phyloP scores from a whole-genome alignment of 2,329 filamentous ascomycete species.

The Alternaria ventricosa region DNA sequence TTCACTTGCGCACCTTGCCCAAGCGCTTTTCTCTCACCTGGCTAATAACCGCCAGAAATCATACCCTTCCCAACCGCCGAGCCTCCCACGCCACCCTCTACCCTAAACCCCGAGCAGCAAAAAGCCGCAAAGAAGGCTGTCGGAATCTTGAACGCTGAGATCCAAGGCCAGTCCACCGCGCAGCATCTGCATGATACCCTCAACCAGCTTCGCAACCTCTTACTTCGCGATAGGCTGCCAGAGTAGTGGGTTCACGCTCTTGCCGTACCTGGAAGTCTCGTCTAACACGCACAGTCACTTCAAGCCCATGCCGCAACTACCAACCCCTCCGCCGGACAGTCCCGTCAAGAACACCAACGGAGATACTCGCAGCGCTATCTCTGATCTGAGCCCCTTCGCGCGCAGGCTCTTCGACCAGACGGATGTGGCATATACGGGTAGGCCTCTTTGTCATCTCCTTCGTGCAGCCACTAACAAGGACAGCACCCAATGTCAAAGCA shows the following conservation, averaged over 20 bases:
- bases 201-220: slow-evolving; percentile 74
- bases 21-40: slow-evolving; percentile 25
- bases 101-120: slow-evolving; percentile 53
- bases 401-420: slow-evolving; percentile 58
- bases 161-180: slow-evolving; percentile 64
- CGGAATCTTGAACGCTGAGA: slow-evolving; percentile 74
- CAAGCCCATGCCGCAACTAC: slow-evolving; percentile 40
- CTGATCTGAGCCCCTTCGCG: slow-evolving; percentile 59
- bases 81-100: slow-evolving; percentile 49
- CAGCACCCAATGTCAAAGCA: slow-evolving; percentile 23
- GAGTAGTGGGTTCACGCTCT: slow-evolving; percentile 63
- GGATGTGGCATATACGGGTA: slow-evolving; percentile 47
- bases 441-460: slow-evolving; percentile 3
- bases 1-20: slow-evolving; percentile 21
- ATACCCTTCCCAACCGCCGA: slow-evolving; percentile 54
- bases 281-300: slow-evolving; percentile 37
- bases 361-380: slow-evolving; percentile 15
- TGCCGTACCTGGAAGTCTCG: background rate
- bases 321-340: slow-evolving; percentile 41
- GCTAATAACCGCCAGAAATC: slow-evolving; percentile 48
- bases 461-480: slow-evolving; percentile 17
- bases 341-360: slow-evolving; percentile 29
- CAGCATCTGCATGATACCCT: slow-evolving; percentile 74
- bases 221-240: slow-evolving; percentile 74
- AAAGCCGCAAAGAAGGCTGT: slow-evolving; percentile 60